Evolutionary conservation across 139 green algal species (phyloP).

Genomic region (Chara braunii): DNA sequence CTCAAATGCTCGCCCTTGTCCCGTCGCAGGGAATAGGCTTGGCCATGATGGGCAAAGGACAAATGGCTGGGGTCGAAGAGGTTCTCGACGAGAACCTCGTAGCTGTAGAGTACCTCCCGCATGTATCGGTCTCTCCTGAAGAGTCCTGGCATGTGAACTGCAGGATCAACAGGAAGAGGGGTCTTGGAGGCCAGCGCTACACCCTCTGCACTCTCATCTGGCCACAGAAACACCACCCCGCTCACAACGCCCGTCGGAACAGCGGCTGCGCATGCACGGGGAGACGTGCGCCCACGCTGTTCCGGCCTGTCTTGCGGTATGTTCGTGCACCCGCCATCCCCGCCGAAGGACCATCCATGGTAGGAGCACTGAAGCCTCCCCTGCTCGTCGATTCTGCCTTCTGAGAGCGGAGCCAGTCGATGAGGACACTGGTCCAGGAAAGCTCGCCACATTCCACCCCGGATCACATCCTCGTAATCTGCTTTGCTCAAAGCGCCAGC

Average conservation of each 20-base stretch:
- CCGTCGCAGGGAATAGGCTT: no score
- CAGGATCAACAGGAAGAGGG: constrained; percentile 1
- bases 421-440: constrained; percentile 35
- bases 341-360: constrained; percentile 20
- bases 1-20: no score
- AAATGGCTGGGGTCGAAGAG: constrained; percentile 47
- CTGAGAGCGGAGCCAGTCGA: constrained; percentile 27
- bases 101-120: constrained; percentile 29
- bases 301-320: constrained; percentile 1
- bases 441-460: constrained; percentile 5
- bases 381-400: constrained; percentile 19
- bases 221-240: constrained; percentile 36
- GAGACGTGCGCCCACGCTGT: background rate
- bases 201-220: background rate
- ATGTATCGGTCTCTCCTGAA: no score
- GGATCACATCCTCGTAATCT: constrained; percentile 2
- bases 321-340: background rate
- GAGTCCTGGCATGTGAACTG: no score
- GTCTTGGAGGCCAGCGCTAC: background rate
- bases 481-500: no score
- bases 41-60: constrained; percentile 45
- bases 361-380: constrained; percentile 32
- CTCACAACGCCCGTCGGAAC: constrained; percentile 1
- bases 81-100: constrained; percentile 48
- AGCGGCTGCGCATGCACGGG: background rate